Base-by-base conservation (phyloP, 306 rosid species). In the Gastrolobium bilobum region DNA sequence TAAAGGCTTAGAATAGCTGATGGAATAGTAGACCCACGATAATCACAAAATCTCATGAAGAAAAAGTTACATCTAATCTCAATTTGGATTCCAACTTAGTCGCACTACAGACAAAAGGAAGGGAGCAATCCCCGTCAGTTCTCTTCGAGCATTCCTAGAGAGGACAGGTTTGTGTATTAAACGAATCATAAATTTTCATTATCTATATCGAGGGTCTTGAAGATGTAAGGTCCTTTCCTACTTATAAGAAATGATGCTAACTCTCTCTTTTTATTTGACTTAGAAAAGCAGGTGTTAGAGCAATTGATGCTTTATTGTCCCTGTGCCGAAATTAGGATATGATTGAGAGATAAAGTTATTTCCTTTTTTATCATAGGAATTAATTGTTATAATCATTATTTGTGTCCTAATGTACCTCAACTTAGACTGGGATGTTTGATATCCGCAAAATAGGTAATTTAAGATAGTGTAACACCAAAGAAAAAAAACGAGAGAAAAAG, bases 41-140 rank as follows among this genome's bases (percentile, higher is more conserved):
- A 50, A 9, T 70, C 34, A 50, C 33, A n/a, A 4, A 13, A 34
- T 34, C 34, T 47, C 31, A 33, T 6, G 0, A 31, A 34, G 4
- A 46, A 31, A 46, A 30, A 11, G 14, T 68, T 47, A 3, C 5
- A 30, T 67, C 29, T 43, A 11, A 68, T 47, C 75, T 33, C 6
- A 48, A 47, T 11, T 68, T 31, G 60, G 57, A 48, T 48, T 68
- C 60, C 75, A 68, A 68, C 31, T 48, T 48, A 48, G 60, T 68
- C 8, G 60, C 44, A 7, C 75, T 48, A 33, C 46, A 33, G 75
- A 48, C 60, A 48, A 31, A 68, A 48, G 40, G 46, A 68, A 48
- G 46, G 6, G 60, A 33, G 33, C 43, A 47, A n/a, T 68, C 68
- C 50, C 14, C 33, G n/a, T 71, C 50, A 9, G 10, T 69, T 34